phyloP scores from a whole-genome alignment of 2,329 filamentous ascomycete species.

The Trichoderma hamatum region DNA sequence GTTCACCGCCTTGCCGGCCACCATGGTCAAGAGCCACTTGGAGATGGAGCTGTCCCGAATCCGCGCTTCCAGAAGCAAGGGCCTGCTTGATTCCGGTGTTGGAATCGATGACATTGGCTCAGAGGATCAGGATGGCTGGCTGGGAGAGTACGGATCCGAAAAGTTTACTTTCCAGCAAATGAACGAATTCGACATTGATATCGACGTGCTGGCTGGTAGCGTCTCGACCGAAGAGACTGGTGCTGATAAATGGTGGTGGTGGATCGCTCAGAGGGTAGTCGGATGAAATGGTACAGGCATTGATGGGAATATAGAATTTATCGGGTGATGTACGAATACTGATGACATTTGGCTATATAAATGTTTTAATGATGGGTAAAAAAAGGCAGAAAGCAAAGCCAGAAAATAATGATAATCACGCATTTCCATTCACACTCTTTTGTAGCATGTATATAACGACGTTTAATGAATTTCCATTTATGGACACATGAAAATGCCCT shows the following conservation, averaged over 20 bases:
- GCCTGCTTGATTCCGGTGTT: constrained; percentile 79
- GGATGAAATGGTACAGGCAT: constrained; percentile 41
- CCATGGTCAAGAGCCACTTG: constrained; percentile 72
- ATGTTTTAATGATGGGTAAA: constrained; percentile 1
- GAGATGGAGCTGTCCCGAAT: constrained; percentile 83
- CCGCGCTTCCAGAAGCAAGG: constrained; percentile 74
- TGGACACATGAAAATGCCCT: constrained; percentile 31
- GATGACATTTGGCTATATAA: background rate
- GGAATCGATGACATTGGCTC: constrained; percentile 62
- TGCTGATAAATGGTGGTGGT: constrained; percentile 84
- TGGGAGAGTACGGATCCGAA: constrained; percentile 78
- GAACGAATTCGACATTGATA: constrained; percentile 77
- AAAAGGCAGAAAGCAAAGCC: background rate
- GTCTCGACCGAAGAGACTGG: constrained; percentile 67
- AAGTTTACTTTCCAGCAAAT: constrained; percentile 81
- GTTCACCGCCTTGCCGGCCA: constrained; percentile 85
- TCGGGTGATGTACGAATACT: constrained; percentile 27
- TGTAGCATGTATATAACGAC: constrained; percentile 1
- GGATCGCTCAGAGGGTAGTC: constrained; percentile 74
- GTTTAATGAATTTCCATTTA: background rate
- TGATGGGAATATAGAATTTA: background rate
- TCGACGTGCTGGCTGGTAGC: constrained; percentile 78
- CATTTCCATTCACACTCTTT: background rate
- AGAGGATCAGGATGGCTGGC: constrained; percentile 79
- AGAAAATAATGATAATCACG: constrained; percentile 22